Percentiles rank a stretch among this genome's conserved stretches.
phyloP scores from a whole-genome alignment of 345 rosid species.

The Tarenaya hassleriana region DNA sequence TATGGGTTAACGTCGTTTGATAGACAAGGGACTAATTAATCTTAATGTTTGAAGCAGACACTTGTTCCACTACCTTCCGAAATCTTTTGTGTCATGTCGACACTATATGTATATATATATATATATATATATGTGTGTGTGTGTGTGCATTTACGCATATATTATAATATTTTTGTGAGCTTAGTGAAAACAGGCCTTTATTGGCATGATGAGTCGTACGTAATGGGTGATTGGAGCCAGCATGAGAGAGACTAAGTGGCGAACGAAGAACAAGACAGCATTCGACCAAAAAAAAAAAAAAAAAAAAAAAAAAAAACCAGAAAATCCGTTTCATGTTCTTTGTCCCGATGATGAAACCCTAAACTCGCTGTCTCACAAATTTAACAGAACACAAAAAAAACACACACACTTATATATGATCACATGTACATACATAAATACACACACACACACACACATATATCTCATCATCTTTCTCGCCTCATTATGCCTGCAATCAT shows the following conservation, averaged over 20 bases:
- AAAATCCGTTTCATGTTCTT: conserved; percentile 33
- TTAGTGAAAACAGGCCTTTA: conserved; percentile 22
- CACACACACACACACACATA: background rate
- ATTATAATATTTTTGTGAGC: conserved; percentile 10
- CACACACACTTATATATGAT: conserved; percentile 21
- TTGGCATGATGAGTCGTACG: conserved; percentile 27
- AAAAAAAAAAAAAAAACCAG: conserved; percentile 26
- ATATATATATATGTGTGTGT: background rate
- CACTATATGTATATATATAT: background rate
- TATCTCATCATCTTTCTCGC: conserved; percentile 53
- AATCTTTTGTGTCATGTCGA: conserved; percentile 26
- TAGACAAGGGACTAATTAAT: conserved; percentile 16
- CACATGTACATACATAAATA: background rate
- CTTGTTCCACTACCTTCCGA: conserved; percentile 17
- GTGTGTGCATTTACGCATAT: background rate
- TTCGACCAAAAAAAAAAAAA: background rate
- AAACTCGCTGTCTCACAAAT: too few relatives aligned
- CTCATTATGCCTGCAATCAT: conserved; percentile 94
- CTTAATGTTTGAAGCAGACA: conserved; percentile 15
- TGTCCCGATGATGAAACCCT: conserved; percentile 15
- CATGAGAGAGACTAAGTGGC: conserved; percentile 2
- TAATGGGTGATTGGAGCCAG: conserved; percentile 20
- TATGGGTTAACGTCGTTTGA: conserved; percentile 23
- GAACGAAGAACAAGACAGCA: conserved; percentile 8
- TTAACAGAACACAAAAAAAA: conserved; percentile 20